Percentiles rank a stretch among this genome's conserved stretches.
phyloP scores from a whole-genome alignment of 2,329 filamentous ascomycete genomes.

The Xylariaceae sp. region DNA sequence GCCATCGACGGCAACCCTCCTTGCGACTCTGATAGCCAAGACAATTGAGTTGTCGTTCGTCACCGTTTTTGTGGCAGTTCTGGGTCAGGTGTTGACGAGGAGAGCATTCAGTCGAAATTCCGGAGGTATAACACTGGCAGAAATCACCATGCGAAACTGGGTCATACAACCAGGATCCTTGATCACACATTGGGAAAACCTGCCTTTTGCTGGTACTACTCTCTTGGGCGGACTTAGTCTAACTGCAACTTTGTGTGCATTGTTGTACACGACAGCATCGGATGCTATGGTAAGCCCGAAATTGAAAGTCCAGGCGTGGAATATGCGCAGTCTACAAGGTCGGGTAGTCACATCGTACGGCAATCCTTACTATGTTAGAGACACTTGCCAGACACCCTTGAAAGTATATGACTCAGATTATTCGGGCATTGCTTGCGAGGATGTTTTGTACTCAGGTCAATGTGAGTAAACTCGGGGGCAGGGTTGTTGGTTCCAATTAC shows the following conservation, averaged over 20 bases:
- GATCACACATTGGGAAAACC: slow-evolving; percentile 62
- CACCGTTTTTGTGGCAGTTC: slow-evolving; percentile 68
- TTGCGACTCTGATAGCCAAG: slow-evolving; percentile 70
- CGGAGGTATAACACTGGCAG: slow-evolving; percentile 66
- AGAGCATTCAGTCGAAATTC: slow-evolving; percentile 59
- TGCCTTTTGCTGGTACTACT: slow-evolving; percentile 61
- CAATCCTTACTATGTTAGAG: slow-evolving; percentile 53
- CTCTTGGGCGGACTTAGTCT: slow-evolving; percentile 62
- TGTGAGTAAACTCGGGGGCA: slow-evolving; percentile 28
- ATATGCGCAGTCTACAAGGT: slow-evolving; percentile 48
- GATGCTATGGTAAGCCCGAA: slow-evolving; percentile 73
- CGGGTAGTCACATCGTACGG: slow-evolving; percentile 59
- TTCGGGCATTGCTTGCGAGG: slow-evolving; percentile 56
- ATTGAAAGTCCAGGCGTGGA: slow-evolving; percentile 55
- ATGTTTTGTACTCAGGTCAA: slow-evolving; percentile 66
- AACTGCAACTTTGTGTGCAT: slow-evolving; percentile 59
- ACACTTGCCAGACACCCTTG: slow-evolving; percentile 61
- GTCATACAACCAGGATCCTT: slow-evolving; percentile 69
- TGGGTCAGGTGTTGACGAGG: slow-evolving; percentile 72
- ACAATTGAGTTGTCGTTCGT: slow-evolving; percentile 75
- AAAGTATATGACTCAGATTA: slow-evolving; percentile 35
- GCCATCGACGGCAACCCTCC: slow-evolving; percentile 61
- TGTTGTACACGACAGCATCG: slow-evolving; percentile 73
- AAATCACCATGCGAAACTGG: slow-evolving; percentile 76
- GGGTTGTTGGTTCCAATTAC: background rate